Conservation (phyloP, 495 filamentous ascomycete genomes). For the Penicillium herquei region DNA sequence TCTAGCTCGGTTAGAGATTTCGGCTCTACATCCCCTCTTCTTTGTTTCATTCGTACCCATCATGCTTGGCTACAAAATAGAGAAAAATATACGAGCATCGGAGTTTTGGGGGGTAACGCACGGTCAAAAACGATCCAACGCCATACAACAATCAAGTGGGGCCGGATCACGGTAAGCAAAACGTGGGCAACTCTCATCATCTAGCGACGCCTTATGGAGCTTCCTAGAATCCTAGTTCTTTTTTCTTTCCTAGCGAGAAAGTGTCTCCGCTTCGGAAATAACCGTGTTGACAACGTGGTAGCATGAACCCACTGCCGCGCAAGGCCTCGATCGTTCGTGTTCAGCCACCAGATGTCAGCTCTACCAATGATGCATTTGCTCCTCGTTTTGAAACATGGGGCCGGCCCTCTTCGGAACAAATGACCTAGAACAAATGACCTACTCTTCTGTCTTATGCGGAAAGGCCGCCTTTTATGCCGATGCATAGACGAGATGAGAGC, state of each 20-base stretch:
- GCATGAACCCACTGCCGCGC: slow-evolving; percentile 3
- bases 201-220: slow-evolving; percentile 7
- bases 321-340: slow-evolving; percentile 19
- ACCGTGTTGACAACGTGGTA: slow-evolving; percentile 12
- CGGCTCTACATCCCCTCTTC: slow-evolving; percentile 12
- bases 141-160: slow-evolving; percentile 13
- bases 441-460: slow-evolving; percentile 9
- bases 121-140: slow-evolving; percentile 12
- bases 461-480: slow-evolving; percentile 1
- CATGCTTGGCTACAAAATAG: slow-evolving; percentile 11
- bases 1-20: slow-evolving; percentile 17
- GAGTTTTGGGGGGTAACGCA: slow-evolving; percentile 15
- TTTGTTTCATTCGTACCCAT: slow-evolving; percentile 1
- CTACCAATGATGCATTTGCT: slow-evolving; percentile 6
- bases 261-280: slow-evolving; percentile 11
- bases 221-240: slow-evolving; percentile 1
- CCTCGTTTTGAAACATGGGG: slow-evolving; percentile 7
- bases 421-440: slow-evolving; percentile 22
- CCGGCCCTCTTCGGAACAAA: slow-evolving; percentile 7
- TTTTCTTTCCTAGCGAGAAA: not conserved
- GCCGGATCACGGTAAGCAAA: slow-evolving; percentile 4
- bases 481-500: not conserved
- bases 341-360: slow-evolving; percentile 18
- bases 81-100: slow-evolving; percentile 11
- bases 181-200: slow-evolving; percentile 11